phyloP scores from a whole-genome alignment of 495 filamentous ascomycete species.

The Staphylotrichum tortipilum region DNA sequence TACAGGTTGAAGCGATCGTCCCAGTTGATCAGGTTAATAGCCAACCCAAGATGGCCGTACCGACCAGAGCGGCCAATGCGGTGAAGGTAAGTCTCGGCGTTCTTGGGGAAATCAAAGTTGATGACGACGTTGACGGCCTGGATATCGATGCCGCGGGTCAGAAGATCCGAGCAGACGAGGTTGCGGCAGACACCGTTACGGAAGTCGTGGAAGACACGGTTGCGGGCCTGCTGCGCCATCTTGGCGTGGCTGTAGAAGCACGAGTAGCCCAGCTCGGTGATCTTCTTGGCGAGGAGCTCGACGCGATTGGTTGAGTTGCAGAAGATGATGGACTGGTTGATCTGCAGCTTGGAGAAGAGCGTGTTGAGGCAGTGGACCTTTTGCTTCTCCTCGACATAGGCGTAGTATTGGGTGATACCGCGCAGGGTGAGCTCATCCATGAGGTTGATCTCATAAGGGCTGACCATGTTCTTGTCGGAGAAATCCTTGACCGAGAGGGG shows the following conservation, averaged over 20 bases:
- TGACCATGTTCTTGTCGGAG: slow-evolving; percentile 94
- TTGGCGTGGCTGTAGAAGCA: slow-evolving; percentile 99
- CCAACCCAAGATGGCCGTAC: slow-evolving; percentile 92
- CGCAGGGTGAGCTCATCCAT: slow-evolving; percentile 99
- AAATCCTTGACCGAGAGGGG: slow-evolving; percentile 93
- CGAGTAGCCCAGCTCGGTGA: slow-evolving; percentile 96
- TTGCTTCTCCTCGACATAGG: slow-evolving; percentile 97
- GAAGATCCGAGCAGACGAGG: slow-evolving; percentile 92
- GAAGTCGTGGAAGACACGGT: slow-evolving; percentile 99
- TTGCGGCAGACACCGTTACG: slow-evolving; percentile 96
- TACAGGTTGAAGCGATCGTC: slow-evolving; percentile 98
- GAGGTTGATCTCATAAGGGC: slow-evolving; percentile 96
- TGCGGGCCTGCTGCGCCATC: slow-evolving; percentile 96
- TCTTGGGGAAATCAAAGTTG: slow-evolving; percentile 99
- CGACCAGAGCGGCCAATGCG: slow-evolving; percentile 96
- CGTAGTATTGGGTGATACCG: slow-evolving; percentile 98
- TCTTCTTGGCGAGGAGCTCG: slow-evolving; percentile 96
- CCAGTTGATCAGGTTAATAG: slow-evolving; percentile 99
- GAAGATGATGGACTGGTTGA: slow-evolving; percentile 99
- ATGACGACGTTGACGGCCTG: slow-evolving; percentile 99
- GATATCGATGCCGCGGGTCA: slow-evolving; percentile 98
- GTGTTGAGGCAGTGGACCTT: slow-evolving; percentile 99
- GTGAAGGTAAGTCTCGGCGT: slow-evolving; percentile 98
- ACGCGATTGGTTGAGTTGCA: slow-evolving; percentile 99
- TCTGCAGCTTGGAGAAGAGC: slow-evolving; percentile 96